phyloP scores from a whole-genome alignment of 2,329 filamentous ascomycete species.

The Cadophora sp. region DNA sequence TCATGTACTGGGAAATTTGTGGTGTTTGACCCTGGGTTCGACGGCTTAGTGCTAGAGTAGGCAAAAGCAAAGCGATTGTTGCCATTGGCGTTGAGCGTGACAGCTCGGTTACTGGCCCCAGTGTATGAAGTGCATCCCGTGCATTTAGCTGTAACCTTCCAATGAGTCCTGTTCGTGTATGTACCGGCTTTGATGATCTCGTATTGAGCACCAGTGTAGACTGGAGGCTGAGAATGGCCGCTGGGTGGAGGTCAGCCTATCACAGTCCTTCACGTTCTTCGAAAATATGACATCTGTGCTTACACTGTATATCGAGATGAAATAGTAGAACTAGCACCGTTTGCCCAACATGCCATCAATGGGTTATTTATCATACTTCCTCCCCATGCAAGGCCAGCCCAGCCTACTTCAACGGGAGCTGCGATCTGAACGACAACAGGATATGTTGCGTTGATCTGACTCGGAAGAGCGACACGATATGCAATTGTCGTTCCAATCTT shows the following conservation, averaged over 20 bases:
- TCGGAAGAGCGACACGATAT: slow-evolving; percentile 28
- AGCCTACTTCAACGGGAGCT: slow-evolving; percentile 28
- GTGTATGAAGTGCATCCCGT: slow-evolving; percentile 28
- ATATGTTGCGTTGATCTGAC: slow-evolving; percentile 20
- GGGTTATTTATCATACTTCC: slow-evolving; percentile 28
- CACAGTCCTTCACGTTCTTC: background rate
- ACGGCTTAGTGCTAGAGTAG: slow-evolving; percentile 15
- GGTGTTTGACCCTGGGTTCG: slow-evolving; percentile 12
- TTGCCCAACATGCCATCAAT: slow-evolving; percentile 26
- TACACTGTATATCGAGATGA: slow-evolving; percentile 27
- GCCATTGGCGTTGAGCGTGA: slow-evolving; percentile 18
- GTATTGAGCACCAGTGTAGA: slow-evolving; percentile 23
- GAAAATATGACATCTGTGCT: background rate
- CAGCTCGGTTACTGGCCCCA: background rate
- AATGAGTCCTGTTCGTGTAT: slow-evolving; percentile 28
- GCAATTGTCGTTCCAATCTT: slow-evolving; percentile 16
- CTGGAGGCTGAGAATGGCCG: slow-evolving; percentile 15
- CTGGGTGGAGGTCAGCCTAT: slow-evolving; percentile 4
- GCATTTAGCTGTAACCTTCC: slow-evolving; percentile 30
- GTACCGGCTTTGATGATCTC: slow-evolving; percentile 27
- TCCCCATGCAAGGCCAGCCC: slow-evolving; percentile 30
- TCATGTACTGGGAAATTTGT: slow-evolving; percentile 25
- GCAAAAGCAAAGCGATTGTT: slow-evolving; percentile 26
- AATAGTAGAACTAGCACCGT: slow-evolving; percentile 19
- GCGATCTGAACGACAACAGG: slow-evolving; percentile 29